Percentiles rank a stretch among this genome's conserved stretches.
Conservation (phyloP, 208 protist species). For the Tritrichomonas foetus region DNA sequence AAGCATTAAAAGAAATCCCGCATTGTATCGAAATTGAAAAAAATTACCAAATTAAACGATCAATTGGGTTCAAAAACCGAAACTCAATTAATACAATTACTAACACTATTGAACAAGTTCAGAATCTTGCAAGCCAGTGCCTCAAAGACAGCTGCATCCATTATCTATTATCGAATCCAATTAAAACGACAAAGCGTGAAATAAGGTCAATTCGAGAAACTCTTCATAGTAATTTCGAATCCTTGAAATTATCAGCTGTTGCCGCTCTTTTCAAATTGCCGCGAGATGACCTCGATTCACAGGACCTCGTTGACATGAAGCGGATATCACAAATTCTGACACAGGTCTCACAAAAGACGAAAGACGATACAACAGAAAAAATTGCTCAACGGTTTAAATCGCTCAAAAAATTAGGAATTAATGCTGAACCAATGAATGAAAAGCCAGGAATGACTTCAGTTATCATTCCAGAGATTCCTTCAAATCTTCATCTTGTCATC, state of each 20-base stretch:
- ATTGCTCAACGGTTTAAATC: not conserved
- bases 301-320: constrained; percentile 29
- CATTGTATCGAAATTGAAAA: not conserved
- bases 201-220: not conserved
- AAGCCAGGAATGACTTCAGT: not conserved
- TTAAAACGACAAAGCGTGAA: not conserved
- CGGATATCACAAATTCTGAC: not conserved
- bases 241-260: not conserved
- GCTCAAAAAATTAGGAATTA: not conserved
- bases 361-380: not conserved
- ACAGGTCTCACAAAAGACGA: not conserved
- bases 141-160: not conserved
- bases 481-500: not conserved
- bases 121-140: not conserved
- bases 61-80: not conserved
- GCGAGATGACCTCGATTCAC: not conserved
- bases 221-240: not conserved
- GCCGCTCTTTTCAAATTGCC: not conserved
- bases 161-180: not conserved
- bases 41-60: not conserved
- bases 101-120: not conserved
- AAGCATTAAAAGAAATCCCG: not conserved
- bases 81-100: not conserved
- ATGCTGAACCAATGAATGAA: not conserved
- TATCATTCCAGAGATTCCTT: not conserved